phyloP scores from a whole-genome alignment of 2,329 filamentous ascomycete species.

The Grosmannia huntii region DNA sequence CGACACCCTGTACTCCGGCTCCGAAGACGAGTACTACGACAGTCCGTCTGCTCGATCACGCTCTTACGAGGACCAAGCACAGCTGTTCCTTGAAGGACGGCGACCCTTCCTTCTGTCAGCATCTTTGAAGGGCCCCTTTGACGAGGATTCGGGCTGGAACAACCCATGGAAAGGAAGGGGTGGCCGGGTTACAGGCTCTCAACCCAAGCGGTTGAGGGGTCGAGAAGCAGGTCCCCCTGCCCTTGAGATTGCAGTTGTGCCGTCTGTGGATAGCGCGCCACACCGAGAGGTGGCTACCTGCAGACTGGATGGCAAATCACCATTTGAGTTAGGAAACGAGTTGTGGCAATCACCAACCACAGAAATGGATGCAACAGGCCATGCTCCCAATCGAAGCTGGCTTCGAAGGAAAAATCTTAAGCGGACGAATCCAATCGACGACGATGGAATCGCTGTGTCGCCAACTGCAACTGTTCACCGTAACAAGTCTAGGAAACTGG shows the following conservation, averaged over 20 bases:
- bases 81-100: conserved; percentile 43
- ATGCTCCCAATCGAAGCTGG: conserved; percentile 4
- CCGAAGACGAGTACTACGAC: conserved; percentile 43
- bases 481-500: background rate
- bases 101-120: conserved; percentile 47
- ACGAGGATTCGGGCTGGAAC: conserved; percentile 31
- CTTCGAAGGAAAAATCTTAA: conserved; percentile 9
- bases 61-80: conserved; percentile 47
- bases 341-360: background rate
- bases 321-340: background rate
- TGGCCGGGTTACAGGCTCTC: background rate
- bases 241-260: background rate
- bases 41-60: conserved; percentile 30
- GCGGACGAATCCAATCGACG: conserved; percentile 1
- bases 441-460: background rate
- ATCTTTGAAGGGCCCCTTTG: conserved; percentile 48
- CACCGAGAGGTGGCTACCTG: background rate
- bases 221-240: background rate
- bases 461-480: conserved; percentile 1
- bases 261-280: background rate
- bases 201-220: background rate
- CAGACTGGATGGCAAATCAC: background rate
- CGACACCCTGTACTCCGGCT: conserved; percentile 41
- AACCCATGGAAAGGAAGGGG: conserved; percentile 36
- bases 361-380: background rate